phyloP scores from a whole-genome alignment of 305 asterid genomes.

The Fraxinus floribunda region DNA sequence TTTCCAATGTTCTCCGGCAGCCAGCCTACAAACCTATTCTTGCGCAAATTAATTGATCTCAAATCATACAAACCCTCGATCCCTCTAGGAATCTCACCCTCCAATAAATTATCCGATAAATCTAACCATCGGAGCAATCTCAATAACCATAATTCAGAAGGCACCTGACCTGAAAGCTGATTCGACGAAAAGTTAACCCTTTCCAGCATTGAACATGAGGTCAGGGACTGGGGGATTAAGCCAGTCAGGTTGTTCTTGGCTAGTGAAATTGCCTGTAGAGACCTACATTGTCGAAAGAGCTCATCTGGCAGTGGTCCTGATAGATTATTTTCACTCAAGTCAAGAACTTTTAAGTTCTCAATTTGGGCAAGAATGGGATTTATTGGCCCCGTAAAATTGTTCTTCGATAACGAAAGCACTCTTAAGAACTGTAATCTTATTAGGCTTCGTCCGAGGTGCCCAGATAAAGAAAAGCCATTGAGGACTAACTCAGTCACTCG shows the following conservation, averaged over 20 bases:
- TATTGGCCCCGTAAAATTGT: constrained; percentile 61
- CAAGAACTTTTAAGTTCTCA: constrained; percentile 45
- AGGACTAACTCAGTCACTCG: constrained; percentile 69
- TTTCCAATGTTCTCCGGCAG: constrained; percentile 63
- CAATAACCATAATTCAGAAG: constrained; percentile 56
- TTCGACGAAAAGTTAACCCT: constrained; percentile 62
- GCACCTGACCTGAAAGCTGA: constrained; percentile 57
- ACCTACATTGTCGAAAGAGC: constrained; percentile 61
- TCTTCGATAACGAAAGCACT: constrained; percentile 53
- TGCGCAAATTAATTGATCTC: constrained; percentile 46
- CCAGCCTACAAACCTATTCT: constrained; percentile 52
- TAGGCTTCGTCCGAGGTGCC: constrained; percentile 65
- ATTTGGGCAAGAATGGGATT: constrained; percentile 54
- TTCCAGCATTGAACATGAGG: constrained; percentile 54
- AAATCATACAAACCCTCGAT: constrained; percentile 46
- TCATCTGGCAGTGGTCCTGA: constrained; percentile 58
- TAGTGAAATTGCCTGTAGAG: constrained; percentile 53
- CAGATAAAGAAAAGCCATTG: constrained; percentile 63
- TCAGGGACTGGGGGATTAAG: constrained; percentile 50
- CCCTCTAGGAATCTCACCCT: constrained; percentile 64
- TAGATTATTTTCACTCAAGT: constrained; percentile 55
- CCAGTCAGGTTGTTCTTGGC: constrained; percentile 71
- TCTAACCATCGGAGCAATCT: constrained; percentile 52
- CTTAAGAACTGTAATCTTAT: constrained; percentile 48
- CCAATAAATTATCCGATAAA: constrained; percentile 61